Base-by-base conservation (phyloP, 805 yeast genomes). In the Torulaspora microellipsoides region DNA sequence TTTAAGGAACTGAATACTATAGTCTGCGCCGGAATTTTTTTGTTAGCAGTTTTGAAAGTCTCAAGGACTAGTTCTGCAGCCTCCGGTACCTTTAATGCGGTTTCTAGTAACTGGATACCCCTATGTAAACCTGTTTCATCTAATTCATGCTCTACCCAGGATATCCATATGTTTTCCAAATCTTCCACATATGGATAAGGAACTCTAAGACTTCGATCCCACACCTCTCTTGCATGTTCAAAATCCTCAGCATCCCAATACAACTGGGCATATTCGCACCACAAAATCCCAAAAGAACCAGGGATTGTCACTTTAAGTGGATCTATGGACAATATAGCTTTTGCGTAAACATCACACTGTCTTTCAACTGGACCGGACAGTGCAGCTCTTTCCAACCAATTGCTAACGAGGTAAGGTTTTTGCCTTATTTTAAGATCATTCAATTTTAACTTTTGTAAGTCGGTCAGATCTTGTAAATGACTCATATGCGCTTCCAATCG, bases 71-170 rank as follows among this genome's bases (percentile, higher is more conserved):
- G 42, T 28, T 63, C 59, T 1, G 71, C 61, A 12, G 48, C 46
- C 34, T 63, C 60, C 0, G 78, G 73, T 2, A 71, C 65, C 10
- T 51, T 50, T 3, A 77, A 62, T 1, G 79, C 78, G 9, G 53
- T 59, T 33, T 67, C 64, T 47, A 76, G 53, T 11, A 77, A 66
- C 31, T 57, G 61, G 23, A 68, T 54, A 3, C 76, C 77, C 14
- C 60, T 62, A 1, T 71, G 75, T 15, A 78, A 60, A 40, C 79
- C 71, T 15, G 70, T 76, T 13, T 67, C 63, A 17, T 73, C 66
- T 27, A 83, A 53, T 46, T 82, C 83, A 63, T 78, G 65, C 44
- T 84, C 84, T 5, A 83, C 71, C 96, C 96, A 90, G 13, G 72
- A 74, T n/a, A 77, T 66, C 76, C 88, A 85, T 6, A 90, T 61